Base-by-base conservation (phyloP, 192 early-diverging fungal genomes). In the Ambispora gerdemannii region DNA sequence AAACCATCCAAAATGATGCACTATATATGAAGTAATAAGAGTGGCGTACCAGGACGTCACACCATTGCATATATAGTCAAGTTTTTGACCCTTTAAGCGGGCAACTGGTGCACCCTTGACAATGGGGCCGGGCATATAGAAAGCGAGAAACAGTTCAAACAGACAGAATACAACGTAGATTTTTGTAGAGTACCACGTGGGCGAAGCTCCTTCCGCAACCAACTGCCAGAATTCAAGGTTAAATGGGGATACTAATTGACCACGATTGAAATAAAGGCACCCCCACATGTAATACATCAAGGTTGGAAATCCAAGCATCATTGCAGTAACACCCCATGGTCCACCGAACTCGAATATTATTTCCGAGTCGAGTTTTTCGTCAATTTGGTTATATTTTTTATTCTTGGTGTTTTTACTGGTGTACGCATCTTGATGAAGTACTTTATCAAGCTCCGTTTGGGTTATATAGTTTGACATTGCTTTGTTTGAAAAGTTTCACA, bases 211-310 rank as follows among this genome's bases (percentile, higher is more conserved):
- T 20, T 78, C 77, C 33, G 79, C 72, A 60, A 89, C 77, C 58
- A 78, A 77, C 31, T 67, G 74, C 8, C 68, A 70, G 69, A 88
- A 78, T 28, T 72, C 72, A 19, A 69, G 11, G 32, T 79, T 77
- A 32, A 74, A 77, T 15, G 85, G 82, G 32, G 77, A 70, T 33
- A 81, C 74, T 34, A 91, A 73, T 38, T 77, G 76, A 43, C 90
- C 90, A 72, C 80, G 73, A 74, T 89, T 83, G 75, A 83, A 82
- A 76, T 89, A 84, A 43, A 91, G 76, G 67, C 86, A 91, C 38
- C 88, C 78, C 80, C 85, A 89, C 67, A 88, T 84, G 73, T 91
- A 91, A 68, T 81, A 87, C 90, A 91, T 91, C 36, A 90, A 77
- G 50, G 78, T 67, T 56, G 90, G 90, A 71, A 91, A 90, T 24